Conservation (phyloP, 2,329 filamentous ascomycete genomes). For the Sporothrix pallida region DNA sequence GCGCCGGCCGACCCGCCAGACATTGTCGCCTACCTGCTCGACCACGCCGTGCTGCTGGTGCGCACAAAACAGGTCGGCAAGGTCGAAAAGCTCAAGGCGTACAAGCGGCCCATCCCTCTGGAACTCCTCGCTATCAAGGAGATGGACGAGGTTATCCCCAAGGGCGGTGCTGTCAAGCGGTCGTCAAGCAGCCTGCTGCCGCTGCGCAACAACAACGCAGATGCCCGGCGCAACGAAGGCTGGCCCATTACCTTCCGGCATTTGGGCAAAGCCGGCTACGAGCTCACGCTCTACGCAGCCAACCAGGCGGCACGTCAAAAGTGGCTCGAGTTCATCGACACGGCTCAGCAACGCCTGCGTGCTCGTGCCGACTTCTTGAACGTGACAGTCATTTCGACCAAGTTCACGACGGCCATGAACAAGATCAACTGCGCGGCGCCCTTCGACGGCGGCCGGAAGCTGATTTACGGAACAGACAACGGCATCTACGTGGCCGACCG, state of each 20-base stretch:
- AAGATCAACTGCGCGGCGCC: slow-evolving; percentile 94
- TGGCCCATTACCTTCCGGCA: slow-evolving; percentile 97
- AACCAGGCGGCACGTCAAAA: slow-evolving; percentile 88
- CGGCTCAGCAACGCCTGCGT: slow-evolving; percentile 84
- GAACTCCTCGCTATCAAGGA: slow-evolving; percentile 92
- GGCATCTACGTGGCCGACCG: slow-evolving; percentile 93
- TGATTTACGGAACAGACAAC: slow-evolving; percentile 92
- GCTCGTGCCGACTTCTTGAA: slow-evolving; percentile 93
- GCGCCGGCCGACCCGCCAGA: slow-evolving; percentile 84
- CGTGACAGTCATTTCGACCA: slow-evolving; percentile 64
- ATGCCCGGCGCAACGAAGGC: slow-evolving; percentile 71
- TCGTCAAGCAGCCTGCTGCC: slow-evolving; percentile 78
- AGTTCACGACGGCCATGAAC: slow-evolving; percentile 70
- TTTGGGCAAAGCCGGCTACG: slow-evolving; percentile 93
- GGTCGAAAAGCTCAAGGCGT: slow-evolving; percentile 91
- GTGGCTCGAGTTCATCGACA: slow-evolving; percentile 95
- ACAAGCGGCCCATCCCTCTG: slow-evolving; percentile 88
- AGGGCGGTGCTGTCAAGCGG: slow-evolving; percentile 78
- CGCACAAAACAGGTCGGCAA: slow-evolving; percentile 92
- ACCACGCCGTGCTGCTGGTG: slow-evolving; percentile 91
- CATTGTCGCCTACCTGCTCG: slow-evolving; percentile 93
- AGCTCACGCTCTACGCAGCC: slow-evolving; percentile 84
- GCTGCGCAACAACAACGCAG: slow-evolving; percentile 53
- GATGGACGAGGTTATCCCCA: slow-evolving; percentile 95
- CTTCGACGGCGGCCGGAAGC: slow-evolving; percentile 91